Evolutionary conservation across 2,329 filamentous ascomycete genomes (phyloP).

Genomic region (Epichloe uncinata): DNA sequence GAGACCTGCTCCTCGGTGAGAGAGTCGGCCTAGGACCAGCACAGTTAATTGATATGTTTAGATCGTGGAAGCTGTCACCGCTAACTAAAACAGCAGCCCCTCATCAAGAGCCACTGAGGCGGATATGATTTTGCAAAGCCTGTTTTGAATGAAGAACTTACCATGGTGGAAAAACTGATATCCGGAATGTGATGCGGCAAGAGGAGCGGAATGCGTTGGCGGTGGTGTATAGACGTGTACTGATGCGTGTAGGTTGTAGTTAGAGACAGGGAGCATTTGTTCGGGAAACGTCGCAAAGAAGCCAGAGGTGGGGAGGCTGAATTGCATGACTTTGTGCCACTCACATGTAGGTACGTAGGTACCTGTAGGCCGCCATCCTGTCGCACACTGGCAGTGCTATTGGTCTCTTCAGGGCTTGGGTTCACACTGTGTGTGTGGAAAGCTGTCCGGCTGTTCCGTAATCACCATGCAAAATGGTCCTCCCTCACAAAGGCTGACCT

Average conservation of each 20-base stretch:
- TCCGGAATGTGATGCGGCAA: neutral
- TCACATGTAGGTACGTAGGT: too few species aligned
- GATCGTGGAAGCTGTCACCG: neutral
- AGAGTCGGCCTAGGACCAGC: slow-evolving; percentile 65
- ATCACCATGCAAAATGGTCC: too few species aligned
- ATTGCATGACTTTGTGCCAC: neutral
- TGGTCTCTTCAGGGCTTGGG: too few species aligned
- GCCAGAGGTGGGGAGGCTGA: neutral
- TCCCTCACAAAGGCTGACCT: too few species aligned
- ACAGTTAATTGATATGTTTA: slow-evolving; percentile 11
- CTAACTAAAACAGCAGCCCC: slow-evolving; percentile 10
- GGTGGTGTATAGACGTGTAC: neutral
- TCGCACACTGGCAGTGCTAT: too few species aligned
- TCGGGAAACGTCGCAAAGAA: neutral
- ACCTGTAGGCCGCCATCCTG: too few species aligned
- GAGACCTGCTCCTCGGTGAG: slow-evolving; percentile 99
- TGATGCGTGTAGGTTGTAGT: neutral
- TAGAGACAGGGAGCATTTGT: neutral
- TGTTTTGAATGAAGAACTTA: slow-evolving; percentile 1
- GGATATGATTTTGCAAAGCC: neutral
- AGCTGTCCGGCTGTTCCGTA: too few species aligned
- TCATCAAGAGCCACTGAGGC: slow-evolving; percentile 8
- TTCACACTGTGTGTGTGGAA: too few species aligned
- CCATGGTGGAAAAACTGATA: slow-evolving; percentile 2
- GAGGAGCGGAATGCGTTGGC: neutral